These are phyloP conservation scores for Linnemannia elongata DNA, from an alignment of 192 early-diverging fungal species.

Conservation along the genomic window DNA sequence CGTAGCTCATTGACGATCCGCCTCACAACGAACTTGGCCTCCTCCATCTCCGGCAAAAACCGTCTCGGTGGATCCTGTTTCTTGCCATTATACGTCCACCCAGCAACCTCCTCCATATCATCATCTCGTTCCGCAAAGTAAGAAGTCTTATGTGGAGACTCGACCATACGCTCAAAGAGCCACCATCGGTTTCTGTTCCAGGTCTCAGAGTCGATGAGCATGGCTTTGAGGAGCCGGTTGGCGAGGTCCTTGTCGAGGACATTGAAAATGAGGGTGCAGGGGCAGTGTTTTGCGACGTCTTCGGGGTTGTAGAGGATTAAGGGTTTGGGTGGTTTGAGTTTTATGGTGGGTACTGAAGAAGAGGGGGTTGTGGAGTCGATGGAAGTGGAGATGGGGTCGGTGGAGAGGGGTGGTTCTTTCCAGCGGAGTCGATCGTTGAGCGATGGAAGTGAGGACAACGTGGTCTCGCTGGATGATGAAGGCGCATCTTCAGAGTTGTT, in stretches of 20 bases:
- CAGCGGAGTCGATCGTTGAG: slow-evolving; percentile 47
- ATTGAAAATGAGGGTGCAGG: slow-evolving; percentile 52
- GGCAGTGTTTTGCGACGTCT: slow-evolving; percentile 43
- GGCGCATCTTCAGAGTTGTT: not conserved
- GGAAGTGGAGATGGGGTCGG: not conserved
- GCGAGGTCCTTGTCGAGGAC: slow-evolving; percentile 52
- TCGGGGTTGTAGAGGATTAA: slow-evolving; percentile 44
- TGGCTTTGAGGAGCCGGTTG: slow-evolving; percentile 31
- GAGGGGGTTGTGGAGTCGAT: slow-evolving; percentile 11
- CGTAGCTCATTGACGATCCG: slow-evolving; percentile 52
- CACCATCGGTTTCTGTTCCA: slow-evolving; percentile 58
- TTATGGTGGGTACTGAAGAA: not conserved
- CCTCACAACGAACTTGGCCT: slow-evolving; percentile 48
- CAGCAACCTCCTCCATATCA: slow-evolving; percentile 37
- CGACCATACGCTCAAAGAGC: slow-evolving; percentile 56
- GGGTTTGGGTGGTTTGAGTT: slow-evolving; percentile 34
- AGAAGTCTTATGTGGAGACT: slow-evolving; percentile 52
- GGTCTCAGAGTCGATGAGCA: slow-evolving; percentile 53
- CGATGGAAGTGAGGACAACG: slow-evolving; percentile 37
- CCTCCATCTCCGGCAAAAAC: slow-evolving; percentile 56
- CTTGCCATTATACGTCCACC: slow-evolving; percentile 47
- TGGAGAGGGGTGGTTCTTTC: slow-evolving; percentile 16
- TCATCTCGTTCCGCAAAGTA: slow-evolving; percentile 44
- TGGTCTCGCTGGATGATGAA: not conserved
- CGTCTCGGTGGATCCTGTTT: slow-evolving; percentile 29